Base-by-base conservation (phyloP, 2,329 filamentous ascomycete genomes). In the Fusarium brevicatenulatum region DNA sequence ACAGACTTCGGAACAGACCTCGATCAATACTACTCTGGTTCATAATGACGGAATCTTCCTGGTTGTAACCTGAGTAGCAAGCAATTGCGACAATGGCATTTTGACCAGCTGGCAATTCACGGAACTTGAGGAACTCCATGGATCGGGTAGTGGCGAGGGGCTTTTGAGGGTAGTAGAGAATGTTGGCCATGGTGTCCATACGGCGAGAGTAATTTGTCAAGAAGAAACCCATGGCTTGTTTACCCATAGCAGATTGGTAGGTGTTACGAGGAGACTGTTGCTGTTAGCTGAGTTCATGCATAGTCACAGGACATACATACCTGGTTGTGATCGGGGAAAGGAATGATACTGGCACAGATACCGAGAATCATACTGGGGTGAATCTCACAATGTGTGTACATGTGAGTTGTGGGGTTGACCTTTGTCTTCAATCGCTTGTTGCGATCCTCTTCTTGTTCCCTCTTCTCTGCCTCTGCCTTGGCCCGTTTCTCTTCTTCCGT, bases 11-110 rank as follows among this genome's bases (percentile, higher is more conserved):
- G 91, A 99, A 99, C 9, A 99, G 88, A 71, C 96, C 96, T 79
- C 96, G 93, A 82, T 99, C 96, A 78, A 99, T 98, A 83, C 95
- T 97, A 85, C 95, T 98, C 85, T 99, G 96, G 83, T 99, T 99
- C 96, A 99, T 98, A 79, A 99, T 97, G 76, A 99, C 95, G 75
- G 96, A 99, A 91, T 99, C 96, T 94, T 99, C 96, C 82, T 99
- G 97, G 83, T 99, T 99, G 87, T 99, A 99, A 68, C 96, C 96
- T 61, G 95, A 97, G 84, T 99, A 99, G 82, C 93, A 97, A 67
- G 95, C 91, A 83, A 99, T 99, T 44, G 96, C 97, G 18, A 99
- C 96, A 77, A 99, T 99, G 25, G 96, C 96, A 79, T 99, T 99
- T 82, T 99, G 96, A 6, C 96, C 96, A 21, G 96, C 96, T 23